Evolutionary conservation across 345 rosid genomes (phyloP), one percentile per base, ranked within the genome.

Genomic region (Erodium maritimum): DNA sequence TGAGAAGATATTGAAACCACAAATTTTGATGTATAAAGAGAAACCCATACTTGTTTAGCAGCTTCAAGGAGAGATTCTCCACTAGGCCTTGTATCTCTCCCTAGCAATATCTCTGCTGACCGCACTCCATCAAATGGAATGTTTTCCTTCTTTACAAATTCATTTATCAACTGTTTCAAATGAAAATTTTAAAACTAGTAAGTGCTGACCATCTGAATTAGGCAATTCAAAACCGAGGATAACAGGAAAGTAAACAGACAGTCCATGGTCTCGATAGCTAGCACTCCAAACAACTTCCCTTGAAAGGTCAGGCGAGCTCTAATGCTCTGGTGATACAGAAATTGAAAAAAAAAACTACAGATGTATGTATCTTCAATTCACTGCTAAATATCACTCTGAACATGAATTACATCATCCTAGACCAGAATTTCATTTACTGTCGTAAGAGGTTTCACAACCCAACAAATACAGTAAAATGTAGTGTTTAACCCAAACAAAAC

Each of bases 11-110:
- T 12, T 64, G 7, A 2, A 13, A 58, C 25, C 11, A 17, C 5
- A 17, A 23, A 5, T 17, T 24, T 22, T 23, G 23, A 23, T 12
- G 7, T 33, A 21, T 21, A 14, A 59, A 21, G 57, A 37, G 17
- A 59, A 55, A 19, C 17, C 5, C n/a, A 55, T 67, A 82, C 95
- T 56, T 81, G 77, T 72, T 79, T 82, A 50, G 91, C 93, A 63
- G 82, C 95, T 72, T 79, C 82, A 51, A 86, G 86, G 52, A 93
- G 99, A 57, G 75, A 72, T 68, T 77, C 94, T 23, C 99, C 99
- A 61, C 99, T 91, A 54, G 99, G 99, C 65, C 99, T 78, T 50
- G 95, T 89, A 70, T 91, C 96, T 65, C 99, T 86, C 21, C 89
- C 99, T 74, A 91, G 56, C 75, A 79, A 72, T 16, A 91, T 69